These are phyloP conservation scores for Gossypium raimondii DNA, from an alignment of 345 rosid genomes.

Conservation along the genomic window DNA sequence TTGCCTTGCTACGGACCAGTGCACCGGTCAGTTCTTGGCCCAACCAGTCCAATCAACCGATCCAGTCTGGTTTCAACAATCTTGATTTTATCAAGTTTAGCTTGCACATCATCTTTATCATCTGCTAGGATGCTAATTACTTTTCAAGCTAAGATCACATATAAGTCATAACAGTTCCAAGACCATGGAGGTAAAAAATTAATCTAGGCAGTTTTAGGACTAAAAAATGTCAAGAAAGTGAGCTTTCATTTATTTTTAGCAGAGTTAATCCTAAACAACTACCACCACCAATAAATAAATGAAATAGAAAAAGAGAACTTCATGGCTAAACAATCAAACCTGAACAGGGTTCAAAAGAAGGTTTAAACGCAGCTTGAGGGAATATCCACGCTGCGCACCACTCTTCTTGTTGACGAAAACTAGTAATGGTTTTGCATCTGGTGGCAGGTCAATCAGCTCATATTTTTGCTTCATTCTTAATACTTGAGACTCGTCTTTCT, in stretches of 20 bases:
- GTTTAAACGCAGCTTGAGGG: conserved; percentile 67
- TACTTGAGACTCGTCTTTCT: conserved; percentile 65
- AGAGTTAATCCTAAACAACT: background rate
- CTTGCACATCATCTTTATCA: background rate
- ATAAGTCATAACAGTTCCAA: background rate
- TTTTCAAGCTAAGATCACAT: background rate
- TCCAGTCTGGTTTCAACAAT: too few species aligned
- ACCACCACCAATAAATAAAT: background rate
- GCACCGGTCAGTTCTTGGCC: too few species aligned
- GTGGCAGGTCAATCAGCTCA: conserved; percentile 68
- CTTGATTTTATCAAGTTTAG: background rate
- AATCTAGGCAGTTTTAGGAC: background rate
- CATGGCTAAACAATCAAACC: conserved; percentile 36
- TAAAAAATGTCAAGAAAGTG: background rate
- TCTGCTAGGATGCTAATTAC: background rate
- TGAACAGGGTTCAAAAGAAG: conserved; percentile 84
- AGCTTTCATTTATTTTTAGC: background rate
- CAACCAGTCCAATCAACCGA: too few species aligned
- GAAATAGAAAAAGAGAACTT: background rate
- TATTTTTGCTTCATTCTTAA: conserved; percentile 67
- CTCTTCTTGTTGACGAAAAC: conserved; percentile 90
- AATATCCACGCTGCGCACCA: conserved; percentile 79
- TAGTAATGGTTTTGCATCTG: conserved; percentile 76
- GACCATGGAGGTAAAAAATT: background rate
- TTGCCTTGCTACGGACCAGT: too few species aligned